Percentiles rank a stretch among this genome's conserved stretches.
phyloP scores from a whole-genome alignment of 352 stramenopile species.

The Phytophthora hybrid region DNA sequence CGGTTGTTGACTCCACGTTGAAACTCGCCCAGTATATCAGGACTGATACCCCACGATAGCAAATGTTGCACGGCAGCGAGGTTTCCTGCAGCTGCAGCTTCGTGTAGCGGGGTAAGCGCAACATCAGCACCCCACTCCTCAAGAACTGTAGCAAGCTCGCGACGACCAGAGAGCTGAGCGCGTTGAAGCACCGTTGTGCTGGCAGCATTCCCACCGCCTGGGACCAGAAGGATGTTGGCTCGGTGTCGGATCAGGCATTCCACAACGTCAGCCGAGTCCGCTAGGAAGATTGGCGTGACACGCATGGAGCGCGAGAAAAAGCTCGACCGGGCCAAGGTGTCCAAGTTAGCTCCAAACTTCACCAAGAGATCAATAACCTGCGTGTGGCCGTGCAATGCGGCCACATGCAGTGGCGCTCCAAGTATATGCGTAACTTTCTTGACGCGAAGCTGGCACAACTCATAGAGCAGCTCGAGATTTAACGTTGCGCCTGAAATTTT shows the following conservation, averaged over 20 bases:
- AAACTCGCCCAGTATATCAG: slow-evolving; percentile 78
- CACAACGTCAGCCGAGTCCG: slow-evolving; percentile 76
- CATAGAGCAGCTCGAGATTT: slow-evolving; percentile 69
- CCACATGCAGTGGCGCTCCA: slow-evolving; percentile 73
- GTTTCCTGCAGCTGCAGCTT: slow-evolving; percentile 67
- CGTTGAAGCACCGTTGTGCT: slow-evolving; percentile 81
- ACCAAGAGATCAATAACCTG: slow-evolving; percentile 72
- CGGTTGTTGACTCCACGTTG: slow-evolving; percentile 64
- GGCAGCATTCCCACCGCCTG: slow-evolving; percentile 64
- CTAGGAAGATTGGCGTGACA: slow-evolving; percentile 76
- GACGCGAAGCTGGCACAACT: slow-evolving; percentile 71
- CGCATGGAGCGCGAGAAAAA: slow-evolving; percentile 75
- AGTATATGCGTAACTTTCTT: slow-evolving; percentile 76
- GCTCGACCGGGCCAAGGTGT: slow-evolving; percentile 65
- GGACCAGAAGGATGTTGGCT: slow-evolving; percentile 78
- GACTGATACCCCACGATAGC: slow-evolving; percentile 59
- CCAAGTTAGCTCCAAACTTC: slow-evolving; percentile 62
- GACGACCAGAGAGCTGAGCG: slow-evolving; percentile 65
- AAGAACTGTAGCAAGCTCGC: slow-evolving; percentile 62
- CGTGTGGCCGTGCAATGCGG: slow-evolving; percentile 70
- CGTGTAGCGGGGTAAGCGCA: slow-evolving; percentile 79
- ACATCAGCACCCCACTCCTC: slow-evolving; percentile 83
- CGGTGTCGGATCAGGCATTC: slow-evolving; percentile 66
- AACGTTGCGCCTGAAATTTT: slow-evolving; percentile 75
- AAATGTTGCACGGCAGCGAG: slow-evolving; percentile 60